These are phyloP conservation scores for Nepenthes mirabilis DNA, from an alignment of 148 eudicot species.

Conservation along the genomic window DNA sequence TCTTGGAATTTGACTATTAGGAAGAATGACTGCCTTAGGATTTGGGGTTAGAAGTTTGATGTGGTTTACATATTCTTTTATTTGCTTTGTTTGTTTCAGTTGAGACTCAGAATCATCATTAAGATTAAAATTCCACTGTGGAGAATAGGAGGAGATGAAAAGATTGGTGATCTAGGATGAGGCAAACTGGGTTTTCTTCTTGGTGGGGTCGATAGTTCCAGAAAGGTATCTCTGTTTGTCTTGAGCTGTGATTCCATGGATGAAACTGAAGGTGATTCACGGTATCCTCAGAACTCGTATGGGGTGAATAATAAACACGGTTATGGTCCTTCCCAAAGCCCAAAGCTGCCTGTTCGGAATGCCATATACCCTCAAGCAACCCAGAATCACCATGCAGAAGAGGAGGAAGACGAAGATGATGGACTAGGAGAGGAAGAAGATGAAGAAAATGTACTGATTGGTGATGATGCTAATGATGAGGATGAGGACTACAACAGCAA, in stretches of 20 bases:
- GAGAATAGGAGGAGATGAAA: background rate
- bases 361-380: slow-evolving; percentile 13
- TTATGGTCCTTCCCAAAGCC: slow-evolving; percentile 20
- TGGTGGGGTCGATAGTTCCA: background rate
- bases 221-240: background rate
- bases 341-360: slow-evolving; percentile 19
- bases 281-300: slow-evolving; percentile 20
- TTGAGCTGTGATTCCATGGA: slow-evolving; percentile 25
- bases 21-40: background rate
- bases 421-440: slow-evolving; percentile 25
- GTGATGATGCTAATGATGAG: slow-evolving; percentile 19
- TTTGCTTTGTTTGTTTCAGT: no score
- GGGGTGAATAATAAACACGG: slow-evolving; percentile 21
- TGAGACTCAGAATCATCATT: no score
- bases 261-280: slow-evolving; percentile 27
- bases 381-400: slow-evolving; percentile 17
- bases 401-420: slow-evolving; percentile 21
- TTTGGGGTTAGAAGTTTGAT: background rate
- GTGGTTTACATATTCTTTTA: background rate
- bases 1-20: background rate
- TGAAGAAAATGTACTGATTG: slow-evolving; percentile 15
- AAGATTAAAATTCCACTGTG: background rate
- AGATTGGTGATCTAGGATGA: background rate
- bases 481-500: slow-evolving; percentile 12
- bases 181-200: background rate